Evolutionary conservation across 495 filamentous ascomycete genomes (phyloP).

Genomic region (Thozetella sp.): DNA sequence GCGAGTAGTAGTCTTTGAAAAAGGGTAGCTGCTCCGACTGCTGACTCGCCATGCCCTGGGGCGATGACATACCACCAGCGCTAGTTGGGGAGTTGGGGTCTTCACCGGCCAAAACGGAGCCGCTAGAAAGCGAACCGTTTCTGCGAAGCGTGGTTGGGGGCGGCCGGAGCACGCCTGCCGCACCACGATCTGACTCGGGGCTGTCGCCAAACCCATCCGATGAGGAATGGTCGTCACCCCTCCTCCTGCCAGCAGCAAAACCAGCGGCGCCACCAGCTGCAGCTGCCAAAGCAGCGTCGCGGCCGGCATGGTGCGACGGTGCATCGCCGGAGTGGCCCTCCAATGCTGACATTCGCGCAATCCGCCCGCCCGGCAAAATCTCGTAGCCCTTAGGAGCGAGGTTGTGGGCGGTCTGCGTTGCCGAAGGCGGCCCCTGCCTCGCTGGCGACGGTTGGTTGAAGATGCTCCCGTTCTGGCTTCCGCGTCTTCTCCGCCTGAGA

Average conservation of each 20-base stretch:
- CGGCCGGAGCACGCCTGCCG: constrained; percentile 54
- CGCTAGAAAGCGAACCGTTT: constrained; percentile 88
- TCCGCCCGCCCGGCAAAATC: constrained; percentile 81
- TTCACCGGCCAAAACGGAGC: constrained; percentile 70
- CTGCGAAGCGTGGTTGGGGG: constrained; percentile 63
- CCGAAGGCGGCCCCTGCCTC: constrained; percentile 49
- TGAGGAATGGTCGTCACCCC: constrained; percentile 74
- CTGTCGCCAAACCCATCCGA: constrained; percentile 82
- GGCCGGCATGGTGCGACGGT: constrained; percentile 49
- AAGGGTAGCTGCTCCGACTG: constrained; percentile 93
- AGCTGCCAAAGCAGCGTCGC: constrained; percentile 37
- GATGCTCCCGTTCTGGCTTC: constrained; percentile 61
- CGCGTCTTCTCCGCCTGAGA: constrained; percentile 59
- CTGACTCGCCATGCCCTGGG: constrained; percentile 78
- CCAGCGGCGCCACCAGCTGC: constrained; percentile 33
- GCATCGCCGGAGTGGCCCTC: constrained; percentile 68
- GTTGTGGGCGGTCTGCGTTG: constrained; percentile 28
- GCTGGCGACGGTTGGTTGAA: constrained; percentile 89
- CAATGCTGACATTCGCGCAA: constrained; percentile 94
- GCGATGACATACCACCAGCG: constrained; percentile 77
- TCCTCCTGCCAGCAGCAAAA: constrained; percentile 33
- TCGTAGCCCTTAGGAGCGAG: constrained; percentile 63
- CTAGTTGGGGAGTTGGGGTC: constrained; percentile 78
- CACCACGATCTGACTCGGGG: constrained; percentile 68
- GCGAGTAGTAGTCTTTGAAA: constrained; percentile 99